Evolutionary conservation across 1,139 yeast genomes (phyloP).

Genomic region (Candida tropicalis): DNA sequence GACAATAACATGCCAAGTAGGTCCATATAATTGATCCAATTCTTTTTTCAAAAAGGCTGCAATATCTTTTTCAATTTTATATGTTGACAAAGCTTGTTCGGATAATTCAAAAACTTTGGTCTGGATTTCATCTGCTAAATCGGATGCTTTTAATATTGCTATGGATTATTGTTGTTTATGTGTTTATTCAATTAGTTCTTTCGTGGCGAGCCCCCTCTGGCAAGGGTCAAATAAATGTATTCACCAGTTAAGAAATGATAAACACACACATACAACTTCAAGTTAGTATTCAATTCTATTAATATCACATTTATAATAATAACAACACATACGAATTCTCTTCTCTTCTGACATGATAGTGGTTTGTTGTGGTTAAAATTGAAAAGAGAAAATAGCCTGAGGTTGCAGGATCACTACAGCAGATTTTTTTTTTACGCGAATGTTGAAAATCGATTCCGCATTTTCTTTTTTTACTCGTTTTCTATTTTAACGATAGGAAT

Average conservation of each 20-base stretch:
- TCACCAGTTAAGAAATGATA: too few species aligned
- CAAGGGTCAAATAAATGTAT: too few species aligned
- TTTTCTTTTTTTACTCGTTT: too few species aligned
- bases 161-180: background rate
- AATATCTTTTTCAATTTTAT: slow-evolving; percentile 66
- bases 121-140: slow-evolving; percentile 59
- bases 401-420: too few species aligned
- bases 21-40: slow-evolving; percentile 61
- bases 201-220: too few species aligned
- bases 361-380: background rate
- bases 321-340: slow-evolving; percentile 7
- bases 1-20: slow-evolving; percentile 94
- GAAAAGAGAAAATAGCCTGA: too few species aligned
- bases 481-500: too few species aligned
- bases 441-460: too few species aligned
- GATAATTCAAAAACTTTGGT: slow-evolving; percentile 61
- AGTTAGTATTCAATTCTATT: slow-evolving; percentile 3
- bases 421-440: slow-evolving; percentile 1
- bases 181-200: too few species aligned
- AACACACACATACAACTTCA: background rate
- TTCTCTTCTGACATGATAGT: slow-evolving; percentile 5
- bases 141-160: slow-evolving; percentile 53
- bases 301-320: too few species aligned
- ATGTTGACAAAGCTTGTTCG: slow-evolving; percentile 45
- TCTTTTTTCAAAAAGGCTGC: slow-evolving; percentile 84